Evolutionary conservation across 129 eudicot species (phyloP).

Genomic region (Tanacetum coccineum): DNA sequence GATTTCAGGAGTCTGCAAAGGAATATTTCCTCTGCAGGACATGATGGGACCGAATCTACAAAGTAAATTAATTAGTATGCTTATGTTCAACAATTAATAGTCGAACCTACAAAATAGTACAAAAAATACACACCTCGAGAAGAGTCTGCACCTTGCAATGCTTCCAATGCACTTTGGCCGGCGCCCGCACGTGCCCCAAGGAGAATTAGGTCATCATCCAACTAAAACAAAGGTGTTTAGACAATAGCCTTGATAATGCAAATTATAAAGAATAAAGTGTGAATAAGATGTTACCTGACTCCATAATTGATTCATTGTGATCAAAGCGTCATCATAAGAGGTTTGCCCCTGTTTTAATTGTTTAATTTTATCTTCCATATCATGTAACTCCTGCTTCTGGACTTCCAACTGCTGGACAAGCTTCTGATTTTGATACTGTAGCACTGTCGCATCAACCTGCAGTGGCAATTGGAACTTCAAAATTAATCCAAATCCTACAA

Average conservation of each 20-base stretch:
- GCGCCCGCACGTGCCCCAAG: constrained; percentile 82
- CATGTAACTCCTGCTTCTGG: constrained; percentile 86
- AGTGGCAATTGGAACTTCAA: constrained; percentile 14
- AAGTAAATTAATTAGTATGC: constrained; percentile 1
- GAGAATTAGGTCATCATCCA: constrained; percentile 75
- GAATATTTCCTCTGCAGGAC: constrained; percentile 85
- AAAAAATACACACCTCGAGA: constrained; percentile 49
- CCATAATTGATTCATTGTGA: constrained; percentile 69
- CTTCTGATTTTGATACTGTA: constrained; percentile 90
- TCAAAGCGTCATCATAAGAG: constrained; percentile 66
- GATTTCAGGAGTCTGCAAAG: constrained; percentile 66
- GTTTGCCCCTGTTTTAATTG: constrained; percentile 69
- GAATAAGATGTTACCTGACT: constrained; percentile 55
- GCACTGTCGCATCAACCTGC: constrained; percentile 94
- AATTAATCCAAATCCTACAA: background rate
- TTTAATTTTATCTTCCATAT: constrained; percentile 70
- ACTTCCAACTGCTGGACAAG: constrained; percentile 88
- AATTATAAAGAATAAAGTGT: constrained; percentile 9
- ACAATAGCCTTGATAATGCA: background rate
- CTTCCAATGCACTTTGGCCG: constrained; percentile 51
- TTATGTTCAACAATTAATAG: constrained; percentile 4
- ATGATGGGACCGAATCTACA: constrained; percentile 62
- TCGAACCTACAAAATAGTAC: background rate
- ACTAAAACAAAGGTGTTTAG: constrained; percentile 37
- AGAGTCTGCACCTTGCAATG: constrained; percentile 54